Evolutionary conservation across 805 yeast genomes (phyloP).

Genomic region (Candida ficus): DNA sequence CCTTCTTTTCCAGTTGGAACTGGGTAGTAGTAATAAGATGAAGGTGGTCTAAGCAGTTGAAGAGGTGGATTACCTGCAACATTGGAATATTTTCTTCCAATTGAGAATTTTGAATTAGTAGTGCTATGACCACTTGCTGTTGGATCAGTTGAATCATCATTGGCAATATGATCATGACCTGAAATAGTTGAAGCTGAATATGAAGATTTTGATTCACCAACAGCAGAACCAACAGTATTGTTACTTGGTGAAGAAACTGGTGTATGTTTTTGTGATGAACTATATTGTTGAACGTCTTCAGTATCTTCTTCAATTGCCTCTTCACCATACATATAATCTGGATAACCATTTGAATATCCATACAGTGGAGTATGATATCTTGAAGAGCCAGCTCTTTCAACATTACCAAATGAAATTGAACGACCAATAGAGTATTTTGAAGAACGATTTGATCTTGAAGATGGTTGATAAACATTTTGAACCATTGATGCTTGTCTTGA

Average conservation of each 20-base stretch:
- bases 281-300: conserved; percentile 2
- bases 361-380: conserved; percentile 11
- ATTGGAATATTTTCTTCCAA: conserved; percentile 8
- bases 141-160: conserved; percentile 17
- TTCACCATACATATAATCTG: background rate
- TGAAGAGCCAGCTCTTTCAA: background rate
- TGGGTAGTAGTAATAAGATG: conserved; percentile 27
- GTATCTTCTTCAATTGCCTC: conserved; percentile 1
- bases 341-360: conserved; percentile 5
- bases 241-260: conserved; percentile 26
- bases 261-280: conserved; percentile 14
- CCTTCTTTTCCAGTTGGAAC: conserved; percentile 24
- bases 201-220: conserved; percentile 23
- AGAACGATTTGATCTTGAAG: conserved; percentile 6
- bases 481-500: conserved; percentile 1
- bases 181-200: conserved; percentile 24
- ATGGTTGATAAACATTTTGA: conserved; percentile 4
- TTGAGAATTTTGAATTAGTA: conserved; percentile 12
- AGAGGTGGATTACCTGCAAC: conserved; percentile 8
- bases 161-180: conserved; percentile 14
- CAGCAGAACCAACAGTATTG: conserved; percentile 18
- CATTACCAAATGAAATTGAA: conserved; percentile 18
- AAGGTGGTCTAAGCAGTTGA: conserved; percentile 18
- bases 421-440: conserved; percentile 12
- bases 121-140: conserved; percentile 13